Evolutionary conservation across 805 yeast species (phyloP), one percentile per base, ranked within the genome.

Genomic region (Candida anglica): DNA sequence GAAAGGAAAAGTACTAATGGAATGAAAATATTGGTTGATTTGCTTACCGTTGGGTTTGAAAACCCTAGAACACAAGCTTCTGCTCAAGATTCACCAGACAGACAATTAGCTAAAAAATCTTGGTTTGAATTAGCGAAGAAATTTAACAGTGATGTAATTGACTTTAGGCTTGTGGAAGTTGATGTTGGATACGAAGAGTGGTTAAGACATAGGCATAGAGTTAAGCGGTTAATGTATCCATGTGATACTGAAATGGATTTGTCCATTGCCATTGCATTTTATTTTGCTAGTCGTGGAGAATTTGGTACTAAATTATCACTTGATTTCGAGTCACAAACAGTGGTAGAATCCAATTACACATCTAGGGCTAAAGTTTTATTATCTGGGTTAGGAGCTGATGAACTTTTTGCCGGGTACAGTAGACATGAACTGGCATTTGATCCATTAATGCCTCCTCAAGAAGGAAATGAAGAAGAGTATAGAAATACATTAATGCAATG

Each of bases 371-470:
- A 77, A 43, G 95, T 93, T 0, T 56, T 93, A 6, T 64, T 93
- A 22, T 86, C 96, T 34, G 99, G 99, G 0, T 66, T 93, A 9
- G 99, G 99, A 1, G 98, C 98, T 0, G 99, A 93, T 60, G 99
- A 93, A 57, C 60, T 93, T 14, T 89, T 85, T 65, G 99, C 96
- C 0, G 99, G 99, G 0, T 93, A 93, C 54, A 85, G 95, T 15
- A 71, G 97, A 28, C 94, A 93, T 46, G 81, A 76, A 41, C 57
- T 75, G 21, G 49, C 73, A 2, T 73, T 74, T 50, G 60, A 63
- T 6, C 50, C 40, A 11, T 27, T 45, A 10, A 27, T 46, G 5
- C 32, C 22, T 13, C 42, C 44, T 9, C 32, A 33, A 5, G 21
- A 28, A 40, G 60, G 36, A 43, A 48, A 41, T 36, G 53, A 41